Conservation (phyloP, 345 rosid genomes). For the Eucalyptus cladocalyx region DNA sequence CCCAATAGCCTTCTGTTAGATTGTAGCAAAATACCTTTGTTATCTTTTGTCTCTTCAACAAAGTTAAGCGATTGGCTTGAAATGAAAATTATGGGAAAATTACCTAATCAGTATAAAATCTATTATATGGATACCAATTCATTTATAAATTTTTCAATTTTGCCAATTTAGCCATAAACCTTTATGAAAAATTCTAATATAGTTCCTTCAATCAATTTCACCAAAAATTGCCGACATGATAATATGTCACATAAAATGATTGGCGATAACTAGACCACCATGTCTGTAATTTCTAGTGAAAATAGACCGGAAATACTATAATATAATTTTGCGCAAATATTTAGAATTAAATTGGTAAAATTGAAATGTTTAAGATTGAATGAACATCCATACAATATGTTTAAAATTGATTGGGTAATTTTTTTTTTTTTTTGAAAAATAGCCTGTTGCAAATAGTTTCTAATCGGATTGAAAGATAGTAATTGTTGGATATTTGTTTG, state of each 20-base stretch:
- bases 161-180: no score
- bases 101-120: not conserved
- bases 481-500: no score
- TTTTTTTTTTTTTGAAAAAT: no score
- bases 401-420: no score
- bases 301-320: not conserved
- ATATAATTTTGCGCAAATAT: no score
- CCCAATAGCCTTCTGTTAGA: not conserved
- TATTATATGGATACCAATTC: no score
- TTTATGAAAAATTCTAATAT: not conserved
- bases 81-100: not conserved
- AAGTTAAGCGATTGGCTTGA: not conserved
- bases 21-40: not conserved
- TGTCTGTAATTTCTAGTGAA: not conserved
- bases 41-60: not conserved
- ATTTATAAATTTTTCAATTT: no score
- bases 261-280: not conserved
- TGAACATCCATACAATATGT: not conserved
- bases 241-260: not conserved
- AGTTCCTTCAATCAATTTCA: not conserved
- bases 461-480: not conserved
- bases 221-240: not conserved
- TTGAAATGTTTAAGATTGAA: no score
- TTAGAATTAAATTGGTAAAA: no score
- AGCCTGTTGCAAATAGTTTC: not conserved